Conservation (phyloP, 306 rosid genomes). For the Sophora flavescens region DNA sequence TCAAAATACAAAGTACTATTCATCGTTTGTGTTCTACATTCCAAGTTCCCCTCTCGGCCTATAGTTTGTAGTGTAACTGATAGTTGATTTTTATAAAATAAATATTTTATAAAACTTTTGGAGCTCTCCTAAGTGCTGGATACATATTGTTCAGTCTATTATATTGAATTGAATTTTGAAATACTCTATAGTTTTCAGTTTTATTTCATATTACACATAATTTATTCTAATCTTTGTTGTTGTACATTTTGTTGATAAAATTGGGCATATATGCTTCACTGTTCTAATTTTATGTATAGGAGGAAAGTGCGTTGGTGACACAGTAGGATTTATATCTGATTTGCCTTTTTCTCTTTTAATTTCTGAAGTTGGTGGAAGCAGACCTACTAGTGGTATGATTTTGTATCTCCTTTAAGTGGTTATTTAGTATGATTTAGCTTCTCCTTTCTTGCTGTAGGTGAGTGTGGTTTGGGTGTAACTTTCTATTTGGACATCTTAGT, state of each 20-base stretch:
- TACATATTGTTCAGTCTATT: no score
- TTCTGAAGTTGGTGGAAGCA: slow-evolving; percentile 84
- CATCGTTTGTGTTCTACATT: no score
- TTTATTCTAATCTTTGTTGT: slow-evolving; percentile 32
- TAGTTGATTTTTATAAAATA: no score
- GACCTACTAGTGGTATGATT: slow-evolving; percentile 93
- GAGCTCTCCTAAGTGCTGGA: no score
- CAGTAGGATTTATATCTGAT: slow-evolving; percentile 93
- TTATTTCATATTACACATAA: slow-evolving; percentile 25
- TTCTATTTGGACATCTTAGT: no score
- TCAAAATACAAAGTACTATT: no score
- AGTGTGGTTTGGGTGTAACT: no score
- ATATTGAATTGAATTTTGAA: not conserved
- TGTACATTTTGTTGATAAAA: slow-evolving; percentile 9
- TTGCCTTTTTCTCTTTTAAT: slow-evolving; percentile 45
- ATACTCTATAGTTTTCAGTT: slow-evolving; percentile 20
- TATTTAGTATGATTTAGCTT: no score
- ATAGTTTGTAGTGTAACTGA: no score
- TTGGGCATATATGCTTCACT: slow-evolving; percentile 9
- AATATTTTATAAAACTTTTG: no score
- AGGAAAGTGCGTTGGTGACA: slow-evolving; percentile 92
- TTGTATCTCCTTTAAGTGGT: slow-evolving; percentile 38
- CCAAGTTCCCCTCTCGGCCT: no score
- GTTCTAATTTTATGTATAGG: slow-evolving; percentile 50
- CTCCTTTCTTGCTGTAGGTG: no score